Evolutionary conservation across 1,284 basidiomycete genomes (phyloP).

Genomic region (Cryptococcus neoformans): DNA sequence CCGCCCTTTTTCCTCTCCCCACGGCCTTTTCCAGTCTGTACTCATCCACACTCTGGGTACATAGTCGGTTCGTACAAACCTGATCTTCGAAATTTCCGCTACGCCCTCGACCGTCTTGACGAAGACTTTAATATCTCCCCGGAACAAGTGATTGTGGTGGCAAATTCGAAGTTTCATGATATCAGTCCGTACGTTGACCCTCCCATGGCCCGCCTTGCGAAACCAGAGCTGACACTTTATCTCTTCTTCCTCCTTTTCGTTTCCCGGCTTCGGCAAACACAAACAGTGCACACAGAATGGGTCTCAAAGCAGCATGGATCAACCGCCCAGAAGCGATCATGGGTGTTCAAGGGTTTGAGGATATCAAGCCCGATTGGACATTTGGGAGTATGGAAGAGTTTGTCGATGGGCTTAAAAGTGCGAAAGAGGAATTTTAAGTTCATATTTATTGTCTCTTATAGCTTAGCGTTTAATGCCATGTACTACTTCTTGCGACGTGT

Average conservation of each 20-base stretch:
- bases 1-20: not conserved
- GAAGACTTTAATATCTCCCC: conserved; percentile 23
- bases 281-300: conserved; percentile 27
- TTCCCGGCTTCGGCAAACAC: not conserved
- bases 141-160: conserved; percentile 29
- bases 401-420: conserved; percentile 14
- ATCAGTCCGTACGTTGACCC: conserved; percentile 24
- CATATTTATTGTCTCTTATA: not conserved
- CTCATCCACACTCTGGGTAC: no score
- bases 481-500: not conserved
- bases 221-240: no score
- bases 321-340: conserved; percentile 22
- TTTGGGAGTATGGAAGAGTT: conserved; percentile 22
- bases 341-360: conserved; percentile 14
- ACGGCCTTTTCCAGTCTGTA: no score
- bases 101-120: conserved; percentile 26
- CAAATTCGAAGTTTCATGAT: conserved; percentile 33
- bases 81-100: conserved; percentile 30
- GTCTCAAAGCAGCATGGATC: conserved; percentile 36
- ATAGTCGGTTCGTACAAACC: conserved; percentile 35
- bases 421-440: not conserved
- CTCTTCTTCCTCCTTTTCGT: not conserved
- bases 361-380: conserved; percentile 15
- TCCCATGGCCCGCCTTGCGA: not conserved
- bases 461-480: no score